phyloP scores from a whole-genome alignment of 2,329 filamentous ascomycete genomes.

The Penicillium sp. region DNA sequence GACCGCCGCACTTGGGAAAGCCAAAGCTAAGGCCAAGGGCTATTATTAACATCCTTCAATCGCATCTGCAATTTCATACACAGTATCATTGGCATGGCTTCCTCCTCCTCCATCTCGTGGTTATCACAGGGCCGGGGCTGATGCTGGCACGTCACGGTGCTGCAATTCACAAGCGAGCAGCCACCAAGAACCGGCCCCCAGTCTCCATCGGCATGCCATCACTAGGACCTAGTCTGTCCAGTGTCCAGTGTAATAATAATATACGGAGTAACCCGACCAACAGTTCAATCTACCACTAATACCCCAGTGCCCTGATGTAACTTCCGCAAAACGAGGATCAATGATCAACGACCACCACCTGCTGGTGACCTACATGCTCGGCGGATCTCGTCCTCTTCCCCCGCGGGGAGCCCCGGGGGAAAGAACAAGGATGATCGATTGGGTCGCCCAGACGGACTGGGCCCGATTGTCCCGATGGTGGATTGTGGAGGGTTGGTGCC shows the following conservation, averaged over 20 bases:
- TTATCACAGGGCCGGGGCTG: constrained; percentile 11
- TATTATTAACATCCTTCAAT: background rate
- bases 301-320: constrained; percentile 23
- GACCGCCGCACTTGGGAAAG: background rate
- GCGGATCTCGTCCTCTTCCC: constrained; percentile 30
- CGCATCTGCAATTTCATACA: no score
- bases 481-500: background rate
- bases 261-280: background rate
- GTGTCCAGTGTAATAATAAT: no score
- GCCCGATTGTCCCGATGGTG: background rate
- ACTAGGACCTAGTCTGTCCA: background rate
- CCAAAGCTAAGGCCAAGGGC: background rate
- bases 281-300: background rate
- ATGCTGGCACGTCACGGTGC: constrained; percentile 15
- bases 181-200: background rate
- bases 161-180: constrained; percentile 2
- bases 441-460: background rate
- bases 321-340: constrained; percentile 28
- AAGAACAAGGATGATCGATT: constrained; percentile 20
- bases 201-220: background rate
- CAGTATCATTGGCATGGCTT: no score
- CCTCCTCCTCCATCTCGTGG: background rate
- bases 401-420: constrained; percentile 37
- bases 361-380: background rate
- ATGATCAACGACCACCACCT: background rate